A percentile compares a stretch with the other conserved stretches of the same genome.
These are phyloP conservation scores for Panicum miliaceum DNA, from an alignment of 176 grass and related monocot genomes.

Conservation along the genomic window DNA sequence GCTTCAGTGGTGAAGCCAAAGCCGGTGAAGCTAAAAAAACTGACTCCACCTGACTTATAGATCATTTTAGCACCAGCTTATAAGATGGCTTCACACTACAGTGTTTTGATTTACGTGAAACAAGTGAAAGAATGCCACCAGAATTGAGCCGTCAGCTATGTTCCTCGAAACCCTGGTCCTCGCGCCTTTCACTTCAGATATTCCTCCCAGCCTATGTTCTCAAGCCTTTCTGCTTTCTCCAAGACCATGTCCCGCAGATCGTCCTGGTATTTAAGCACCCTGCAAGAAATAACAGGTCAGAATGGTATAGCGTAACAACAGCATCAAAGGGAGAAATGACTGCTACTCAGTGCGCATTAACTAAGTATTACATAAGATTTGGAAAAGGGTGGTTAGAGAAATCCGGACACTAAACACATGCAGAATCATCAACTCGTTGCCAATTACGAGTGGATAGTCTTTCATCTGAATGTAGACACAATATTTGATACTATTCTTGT, in stretches of 20 bases:
- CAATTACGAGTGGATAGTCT: not conserved
- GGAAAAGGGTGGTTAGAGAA: not conserved
- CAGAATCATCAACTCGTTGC: not conserved
- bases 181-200: constrained; percentile 41
- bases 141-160: constrained; percentile 24
- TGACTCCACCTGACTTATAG: too few species aligned
- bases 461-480: not conserved
- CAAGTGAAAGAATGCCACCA: constrained; percentile 4
- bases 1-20: too few species aligned
- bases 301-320: not conserved
- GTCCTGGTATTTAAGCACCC: constrained; percentile 62
- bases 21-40: too few species aligned
- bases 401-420: not conserved
- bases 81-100: too few species aligned
- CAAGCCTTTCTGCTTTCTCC: constrained; percentile 74
- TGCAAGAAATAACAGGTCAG: constrained; percentile 42
- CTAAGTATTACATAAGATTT: not conserved
- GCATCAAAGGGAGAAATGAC: constrained; percentile 22
- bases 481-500: not conserved
- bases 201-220: constrained; percentile 64
- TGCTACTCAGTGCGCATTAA: not conserved
- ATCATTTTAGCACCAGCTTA: too few species aligned
- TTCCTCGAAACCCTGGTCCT: constrained; percentile 54
- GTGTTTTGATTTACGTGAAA: too few species aligned
- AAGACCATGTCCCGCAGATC: constrained; percentile 67